Evolutionary conservation across 352 stramenopile genomes (phyloP).

Genomic region (Phytopythium oedochilum): DNA sequence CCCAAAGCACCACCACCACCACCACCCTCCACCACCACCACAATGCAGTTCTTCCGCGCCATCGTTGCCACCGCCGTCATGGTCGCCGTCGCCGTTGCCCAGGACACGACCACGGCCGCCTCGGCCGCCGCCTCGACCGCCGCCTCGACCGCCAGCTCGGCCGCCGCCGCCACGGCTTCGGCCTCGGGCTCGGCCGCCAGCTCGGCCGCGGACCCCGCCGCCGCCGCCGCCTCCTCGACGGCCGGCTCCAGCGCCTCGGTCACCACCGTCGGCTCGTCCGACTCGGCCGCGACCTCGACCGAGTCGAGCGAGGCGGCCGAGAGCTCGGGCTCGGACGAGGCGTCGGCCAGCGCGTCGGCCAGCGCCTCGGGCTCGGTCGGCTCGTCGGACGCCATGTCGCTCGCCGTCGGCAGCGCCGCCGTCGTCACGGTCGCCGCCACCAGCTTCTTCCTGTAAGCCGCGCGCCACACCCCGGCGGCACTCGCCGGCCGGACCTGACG

Average conservation of each 20-base stretch:
- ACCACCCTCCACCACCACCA: neutral
- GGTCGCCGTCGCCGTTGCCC: slow-evolving; percentile 1
- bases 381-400: slow-evolving; percentile 11
- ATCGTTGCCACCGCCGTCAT: slow-evolving; percentile 9
- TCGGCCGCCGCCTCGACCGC: neutral
- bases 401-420: slow-evolving; percentile 6
- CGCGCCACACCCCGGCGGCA: too few relatives aligned
- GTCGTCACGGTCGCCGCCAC: slow-evolving; percentile 11
- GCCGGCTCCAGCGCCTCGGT: slow-evolving; percentile 6
- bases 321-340: neutral
- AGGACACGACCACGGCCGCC: slow-evolving; percentile 3
- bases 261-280: slow-evolving; percentile 5
- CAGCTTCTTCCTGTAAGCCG: slow-evolving; percentile 15
- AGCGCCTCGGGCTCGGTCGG: slow-evolving; percentile 10
- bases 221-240: neutral
- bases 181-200: neutral
- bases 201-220: neutral
- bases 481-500: too few relatives aligned
- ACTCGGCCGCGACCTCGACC: slow-evolving; percentile 5
- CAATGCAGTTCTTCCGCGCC: slow-evolving; percentile 14
- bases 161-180: slow-evolving; percentile 1
- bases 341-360: slow-evolving; percentile 3
- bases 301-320: neutral
- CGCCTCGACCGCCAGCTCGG: neutral
- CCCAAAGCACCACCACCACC: slow-evolving; percentile 1